Base-by-base conservation (phyloP, 176 grass and related monocot species). In the Carex myosuroides region DNA sequence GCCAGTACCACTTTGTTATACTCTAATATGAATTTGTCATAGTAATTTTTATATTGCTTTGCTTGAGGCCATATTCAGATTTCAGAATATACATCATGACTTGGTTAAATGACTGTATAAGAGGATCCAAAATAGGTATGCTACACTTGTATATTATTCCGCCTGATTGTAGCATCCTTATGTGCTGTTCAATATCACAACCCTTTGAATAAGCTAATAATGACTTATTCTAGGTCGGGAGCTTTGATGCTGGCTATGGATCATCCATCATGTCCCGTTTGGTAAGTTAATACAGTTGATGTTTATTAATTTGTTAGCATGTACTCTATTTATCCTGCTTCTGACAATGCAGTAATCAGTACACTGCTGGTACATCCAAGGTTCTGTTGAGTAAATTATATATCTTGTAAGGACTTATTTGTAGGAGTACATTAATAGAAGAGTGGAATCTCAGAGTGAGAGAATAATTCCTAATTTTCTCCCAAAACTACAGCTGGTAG, bases 161-260 rank as follows among this genome's bases (percentile, higher is more conserved):
- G 0, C 24, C 24, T 11, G 77, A 18, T 4, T 46, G 13, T 8
- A 65, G 21, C 10, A 61, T 35, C 42, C 41, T 60, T 6, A 81
- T 10, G 42, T 13, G 11, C 42, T 17, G n/a, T 39, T 73, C 14
- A 13, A 20, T 13, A 39, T 42, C 8, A 2, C 67, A 74, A 75
- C n/a, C 33, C 78, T 46, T 85, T 62, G n/a, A 16, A 48, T 61
- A 64, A 64, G 3, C 26, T 24, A 24, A 75, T 73, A 12, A 58
- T 85, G 26, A 81, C 53, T 52, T 86, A 46, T 84, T 10, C 17
- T 62, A 94, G 91, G 92, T 95, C 52, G 95, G 95, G 80, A 98
- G 95, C 79, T 98, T 98, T 85, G 95, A 98, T 95, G 91, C 91
- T 83, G 92, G 95, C 55, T 95, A 98, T 87, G 96, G 96, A 60